A percentile compares a stretch with the other conserved stretches of the same genome.
Conservation (phyloP, 2,329 filamentous ascomycete genomes). For the Acrodontium crateriforme region DNA sequence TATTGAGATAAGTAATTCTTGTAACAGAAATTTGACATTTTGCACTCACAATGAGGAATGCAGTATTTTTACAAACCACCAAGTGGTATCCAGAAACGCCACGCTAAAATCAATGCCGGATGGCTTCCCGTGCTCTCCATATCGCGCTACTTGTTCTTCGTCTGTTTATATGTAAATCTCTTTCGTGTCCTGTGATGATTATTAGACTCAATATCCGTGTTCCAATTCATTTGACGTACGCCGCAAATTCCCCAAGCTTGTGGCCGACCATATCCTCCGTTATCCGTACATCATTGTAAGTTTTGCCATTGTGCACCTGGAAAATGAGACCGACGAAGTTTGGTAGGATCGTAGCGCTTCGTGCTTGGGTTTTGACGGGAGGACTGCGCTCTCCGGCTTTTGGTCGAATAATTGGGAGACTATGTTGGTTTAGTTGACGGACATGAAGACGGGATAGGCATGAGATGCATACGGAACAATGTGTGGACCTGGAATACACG, state of each 20-base stretch:
- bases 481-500: slow-evolving; percentile 54
- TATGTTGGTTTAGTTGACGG: slow-evolving; percentile 18
- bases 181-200: slow-evolving; percentile 50
- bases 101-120: slow-evolving; percentile 1
- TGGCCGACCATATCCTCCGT: slow-evolving; percentile 95
- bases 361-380: slow-evolving; percentile 75
- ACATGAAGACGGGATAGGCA: slow-evolving; percentile 1
- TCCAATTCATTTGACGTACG: slow-evolving; percentile 42
- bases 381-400: slow-evolving; percentile 48
- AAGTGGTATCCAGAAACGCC: too few relatives aligned
- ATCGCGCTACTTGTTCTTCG: slow-evolving; percentile 49
- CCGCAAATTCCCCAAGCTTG: slow-evolving; percentile 83
- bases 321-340: slow-evolving; percentile 86
- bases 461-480: slow-evolving; percentile 49
- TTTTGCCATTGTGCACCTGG: slow-evolving; percentile 83
- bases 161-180: slow-evolving; percentile 53
- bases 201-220: neutral
- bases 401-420: slow-evolving; percentile 49
- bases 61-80: too few relatives aligned
- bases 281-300: slow-evolving; percentile 66
- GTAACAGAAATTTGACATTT: too few relatives aligned
- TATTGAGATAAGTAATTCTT: too few relatives aligned
- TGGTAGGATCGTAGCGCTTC: slow-evolving; percentile 76
- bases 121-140: too few relatives aligned
- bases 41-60: too few relatives aligned